Conservation (phyloP, 1,284 basidiomycete genomes). For the Cryptococcus amylolentus region DNA sequence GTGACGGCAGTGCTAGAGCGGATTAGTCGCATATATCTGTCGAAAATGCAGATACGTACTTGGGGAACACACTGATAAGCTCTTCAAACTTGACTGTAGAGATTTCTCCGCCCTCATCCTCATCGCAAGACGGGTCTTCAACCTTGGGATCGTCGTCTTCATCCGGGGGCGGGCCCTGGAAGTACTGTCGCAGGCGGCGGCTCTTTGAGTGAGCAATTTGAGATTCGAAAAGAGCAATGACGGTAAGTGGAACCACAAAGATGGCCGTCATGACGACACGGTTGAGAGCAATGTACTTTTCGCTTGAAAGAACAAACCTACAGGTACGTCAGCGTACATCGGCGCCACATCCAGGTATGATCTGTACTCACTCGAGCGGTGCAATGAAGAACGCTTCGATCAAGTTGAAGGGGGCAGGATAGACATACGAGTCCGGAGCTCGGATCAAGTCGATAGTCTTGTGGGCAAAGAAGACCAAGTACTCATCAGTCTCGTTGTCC, state of each 20-base stretch:
- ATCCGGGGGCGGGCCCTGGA: slow-evolving; percentile 59
- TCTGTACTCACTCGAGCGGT: slow-evolving; percentile 69
- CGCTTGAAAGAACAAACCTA: slow-evolving; percentile 31
- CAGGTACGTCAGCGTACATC: not conserved
- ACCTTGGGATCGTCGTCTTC: slow-evolving; percentile 67
- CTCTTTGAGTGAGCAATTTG: slow-evolving; percentile 54
- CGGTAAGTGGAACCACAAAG: slow-evolving; percentile 72
- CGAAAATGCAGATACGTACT: slow-evolving; percentile 57
- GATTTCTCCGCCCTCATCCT: slow-evolving; percentile 56
- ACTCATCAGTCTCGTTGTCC: slow-evolving; percentile 52
- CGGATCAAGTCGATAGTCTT: slow-evolving; percentile 76
- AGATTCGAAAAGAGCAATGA: slow-evolving; percentile 74
- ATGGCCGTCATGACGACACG: slow-evolving; percentile 68
- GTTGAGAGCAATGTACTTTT: slow-evolving; percentile 60
- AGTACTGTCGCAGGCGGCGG: slow-evolving; percentile 59
- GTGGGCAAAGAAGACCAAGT: slow-evolving; percentile 75
- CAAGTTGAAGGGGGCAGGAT: slow-evolving; percentile 66
- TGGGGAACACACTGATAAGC: slow-evolving; percentile 71
- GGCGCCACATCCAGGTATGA: slow-evolving; percentile 41
- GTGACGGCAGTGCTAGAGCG: slow-evolving; percentile 52
- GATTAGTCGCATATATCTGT: not conserved
- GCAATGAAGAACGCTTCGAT: slow-evolving; percentile 75
- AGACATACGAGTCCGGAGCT: slow-evolving; percentile 64
- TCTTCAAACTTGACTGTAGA: slow-evolving; percentile 70
- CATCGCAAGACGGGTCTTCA: slow-evolving; percentile 55